Evolutionary conservation across 164 flowering plant species (phyloP), one percentile per base, ranked within the genome.

Genomic region (Magnolia kwangsiensis): DNA sequence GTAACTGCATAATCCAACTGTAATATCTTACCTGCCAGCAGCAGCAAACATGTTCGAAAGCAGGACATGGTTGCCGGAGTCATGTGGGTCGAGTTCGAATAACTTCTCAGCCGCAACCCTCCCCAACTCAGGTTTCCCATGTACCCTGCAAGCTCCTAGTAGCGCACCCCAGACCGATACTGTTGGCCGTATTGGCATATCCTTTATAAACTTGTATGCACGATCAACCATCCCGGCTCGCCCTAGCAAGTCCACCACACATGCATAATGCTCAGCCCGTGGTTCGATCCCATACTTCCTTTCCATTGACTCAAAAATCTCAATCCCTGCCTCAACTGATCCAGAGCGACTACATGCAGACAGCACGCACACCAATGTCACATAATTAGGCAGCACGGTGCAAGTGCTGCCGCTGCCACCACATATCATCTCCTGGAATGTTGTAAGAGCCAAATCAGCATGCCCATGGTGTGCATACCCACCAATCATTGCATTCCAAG

Each of bases 151-250:
- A 70, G 92, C 94, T 64, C 89, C 90, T 66, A 91, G 79, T 29
- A 92, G 89, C 37, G 98, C 93, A 7, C 98, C 96, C 98, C 98
- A 94, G n/a, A 94, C 83, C 2, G 96, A 85, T 1, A 89, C 78
- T 1, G 92, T 88, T 16, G 96, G 93, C 50, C 73, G 82, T 61
- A 90, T 73, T 5, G 94, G 89, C 94, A 94, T 91, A 77, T 74
- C 75, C 76, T 76, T 82, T 18, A 94, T 84, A 68, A 91, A 85
- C 51, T 89, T 82, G 69, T 91, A 88, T 0, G 97, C 98, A 9
- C 78, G 83, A 21, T 90, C 94, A 6, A 94, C 88, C 89, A 79
- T 80, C 59, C 98, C 98, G 31, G 98, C 93, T 51, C 90, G 82
- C 2, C 91, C 96, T 19, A 94, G 77, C 88, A 94, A 75, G 84